Percentiles rank a stretch among this genome's conserved stretches.
Conservation (phyloP, 495 filamentous ascomycete genomes). For the Penicillium lagena region DNA sequence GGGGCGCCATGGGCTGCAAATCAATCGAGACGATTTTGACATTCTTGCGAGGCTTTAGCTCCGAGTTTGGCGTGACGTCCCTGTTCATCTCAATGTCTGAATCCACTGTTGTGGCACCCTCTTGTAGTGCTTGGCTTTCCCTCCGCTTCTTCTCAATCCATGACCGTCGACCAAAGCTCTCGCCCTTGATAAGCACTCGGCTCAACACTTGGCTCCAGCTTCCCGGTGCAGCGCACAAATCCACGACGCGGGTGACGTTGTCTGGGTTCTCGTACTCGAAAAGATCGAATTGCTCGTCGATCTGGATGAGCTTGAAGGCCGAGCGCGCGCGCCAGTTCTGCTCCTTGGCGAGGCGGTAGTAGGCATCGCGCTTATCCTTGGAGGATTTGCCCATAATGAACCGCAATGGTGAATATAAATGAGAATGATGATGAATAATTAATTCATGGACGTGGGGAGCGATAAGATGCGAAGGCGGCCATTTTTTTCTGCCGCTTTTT, state of each 20-base stretch:
- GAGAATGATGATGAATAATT: background rate
- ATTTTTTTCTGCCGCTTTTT: slow-evolving; percentile 36
- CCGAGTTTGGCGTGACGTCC: slow-evolving; percentile 23
- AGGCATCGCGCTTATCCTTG: slow-evolving; percentile 97
- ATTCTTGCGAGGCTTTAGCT: slow-evolving; percentile 55
- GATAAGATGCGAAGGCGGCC: slow-evolving; percentile 36
- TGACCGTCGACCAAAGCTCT: slow-evolving; percentile 75
- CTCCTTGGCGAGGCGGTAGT: slow-evolving; percentile 96
- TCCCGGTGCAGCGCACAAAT: slow-evolving; percentile 92
- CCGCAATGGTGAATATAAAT: background rate
- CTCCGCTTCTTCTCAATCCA: slow-evolving; percentile 75
- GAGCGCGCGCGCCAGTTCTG: slow-evolving; percentile 96
- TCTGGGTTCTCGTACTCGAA: slow-evolving; percentile 57
- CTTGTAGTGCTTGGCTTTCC: slow-evolving; percentile 35
- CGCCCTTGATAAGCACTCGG: slow-evolving; percentile 83
- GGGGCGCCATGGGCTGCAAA: slow-evolving; percentile 87
- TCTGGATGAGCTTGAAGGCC: slow-evolving; percentile 93
- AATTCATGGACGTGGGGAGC: slow-evolving; percentile 16
- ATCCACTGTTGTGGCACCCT: slow-evolving; percentile 27
- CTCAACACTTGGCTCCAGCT: slow-evolving; percentile 97
- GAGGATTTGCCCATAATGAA: slow-evolving; percentile 87
- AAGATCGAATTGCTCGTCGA: slow-evolving; percentile 95
- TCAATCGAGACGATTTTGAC: slow-evolving; percentile 95
- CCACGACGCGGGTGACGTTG: slow-evolving; percentile 84
- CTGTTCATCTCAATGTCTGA: slow-evolving; percentile 11